These are phyloP conservation scores for Pseudogymnoascus sp. DNA, from an alignment of 2,329 filamentous ascomycete species.

Conservation along the genomic window DNA sequence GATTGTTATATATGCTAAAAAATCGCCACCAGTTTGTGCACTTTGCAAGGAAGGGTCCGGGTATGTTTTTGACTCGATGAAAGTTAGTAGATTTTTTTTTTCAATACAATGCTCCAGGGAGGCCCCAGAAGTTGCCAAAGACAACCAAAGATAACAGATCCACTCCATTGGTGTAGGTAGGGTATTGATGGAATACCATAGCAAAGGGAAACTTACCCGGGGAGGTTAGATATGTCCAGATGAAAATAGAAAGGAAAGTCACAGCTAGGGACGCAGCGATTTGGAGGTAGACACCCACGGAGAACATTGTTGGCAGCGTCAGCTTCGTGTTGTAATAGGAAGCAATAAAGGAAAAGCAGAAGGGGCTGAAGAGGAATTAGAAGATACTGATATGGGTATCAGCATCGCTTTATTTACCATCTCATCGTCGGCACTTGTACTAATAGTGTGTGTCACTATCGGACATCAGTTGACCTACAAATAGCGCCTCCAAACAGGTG, in stretches of 20 bases:
- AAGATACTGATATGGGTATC: background rate
- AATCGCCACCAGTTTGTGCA: conserved; percentile 25
- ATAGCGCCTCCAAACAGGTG: background rate
- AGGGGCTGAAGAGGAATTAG: background rate
- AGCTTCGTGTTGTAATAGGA: background rate
- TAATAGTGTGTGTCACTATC: background rate
- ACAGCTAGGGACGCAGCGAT: background rate
- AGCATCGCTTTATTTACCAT: background rate
- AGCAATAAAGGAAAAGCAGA: background rate
- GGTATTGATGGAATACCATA: background rate
- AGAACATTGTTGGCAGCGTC: background rate
- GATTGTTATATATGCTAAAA: conserved; percentile 16
- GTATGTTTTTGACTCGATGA: conserved; percentile 15
- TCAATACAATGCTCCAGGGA: background rate
- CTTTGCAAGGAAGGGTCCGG: conserved; percentile 24
- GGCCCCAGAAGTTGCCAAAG: background rate
- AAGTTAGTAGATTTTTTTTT: background rate
- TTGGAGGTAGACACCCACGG: background rate
- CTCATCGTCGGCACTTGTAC: background rate
- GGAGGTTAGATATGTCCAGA: background rate
- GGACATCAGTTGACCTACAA: background rate
- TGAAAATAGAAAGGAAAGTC: background rate
- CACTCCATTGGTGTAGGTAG: background rate
- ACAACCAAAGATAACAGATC: background rate
- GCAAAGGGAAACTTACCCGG: background rate